Evolutionary conservation across 140 eudicot genomes (phyloP), one percentile per base, ranked within the genome.

Genomic region (Flaveria floridana): DNA sequence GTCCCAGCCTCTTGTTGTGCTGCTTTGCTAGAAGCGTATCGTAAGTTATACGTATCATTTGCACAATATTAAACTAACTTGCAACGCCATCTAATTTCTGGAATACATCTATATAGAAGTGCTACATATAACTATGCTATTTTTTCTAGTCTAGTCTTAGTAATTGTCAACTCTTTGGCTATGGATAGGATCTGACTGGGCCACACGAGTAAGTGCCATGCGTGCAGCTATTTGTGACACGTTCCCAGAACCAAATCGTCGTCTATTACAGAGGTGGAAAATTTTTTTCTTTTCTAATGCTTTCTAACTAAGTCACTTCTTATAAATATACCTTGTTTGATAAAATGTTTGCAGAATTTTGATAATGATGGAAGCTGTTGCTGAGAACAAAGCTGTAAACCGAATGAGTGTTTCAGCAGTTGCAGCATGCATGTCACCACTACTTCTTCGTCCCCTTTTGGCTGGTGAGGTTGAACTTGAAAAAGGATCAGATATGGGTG

Each of bases 401-500:
- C 83, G 97, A 79, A 94, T 94, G 99, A 88, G 96, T 70, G 83
- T 84, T 73, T 90, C 99, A 37, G 99, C 96, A 3, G 99, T 94
- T 68, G 99, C 99, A 72, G 99, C 97, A 76, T 94, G 99, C 81
- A 94, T 94, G 99, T 92, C 99, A 41, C 99, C 98, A 6, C 76
- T 93, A 70, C 97, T 93, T 82, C 91, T 93, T 70, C 86, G 97
- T 30, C 97, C 98, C 15, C 99, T 94, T 82, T 85, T 94, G 53
- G 94, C 97, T 47, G 99, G 97, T 37, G 99, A 94, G 19, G 93
- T 96, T 82, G 99, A 94, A 23, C 89, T 94, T 46, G 97, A 74
- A 47, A 75, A 88, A 44, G 81, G 86, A 78, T 72, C 89, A 53
- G 97, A 88, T 75, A 79, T 88, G 78, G 95, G 86, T 41, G 96